A percentile compares a stretch with the other conserved stretches of the same genome.
Evolutionary conservation across 495 filamentous ascomycete species (phyloP).

Genomic region (Friedmanniomyces simplex): DNA sequence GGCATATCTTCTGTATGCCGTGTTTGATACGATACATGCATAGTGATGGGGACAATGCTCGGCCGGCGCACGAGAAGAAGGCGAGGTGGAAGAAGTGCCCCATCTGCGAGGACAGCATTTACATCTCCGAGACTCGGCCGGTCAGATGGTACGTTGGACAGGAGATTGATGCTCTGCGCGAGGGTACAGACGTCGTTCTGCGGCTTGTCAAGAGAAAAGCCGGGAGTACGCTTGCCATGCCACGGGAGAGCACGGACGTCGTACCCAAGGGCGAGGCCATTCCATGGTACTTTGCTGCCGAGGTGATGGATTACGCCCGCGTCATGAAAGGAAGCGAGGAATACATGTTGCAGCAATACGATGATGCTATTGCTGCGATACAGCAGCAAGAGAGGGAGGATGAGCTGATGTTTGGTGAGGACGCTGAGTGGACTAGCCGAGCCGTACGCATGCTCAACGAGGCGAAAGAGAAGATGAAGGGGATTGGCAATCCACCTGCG

Average conservation of each 20-base stretch:
- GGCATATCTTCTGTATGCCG: slow-evolving; percentile 92
- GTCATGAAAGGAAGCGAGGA: slow-evolving; percentile 89
- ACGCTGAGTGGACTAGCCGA: slow-evolving; percentile 76
- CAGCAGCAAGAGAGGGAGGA: slow-evolving; percentile 72
- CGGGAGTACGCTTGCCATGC: slow-evolving; percentile 75
- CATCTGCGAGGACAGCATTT: slow-evolving; percentile 86
- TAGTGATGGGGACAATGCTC: slow-evolving; percentile 55
- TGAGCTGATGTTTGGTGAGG: slow-evolving; percentile 86
- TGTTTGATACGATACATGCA: slow-evolving; percentile 96
- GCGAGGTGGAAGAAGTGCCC: slow-evolving; percentile 90
- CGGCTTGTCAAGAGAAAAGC: slow-evolving; percentile 69
- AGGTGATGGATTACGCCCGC: slow-evolving; percentile 87
- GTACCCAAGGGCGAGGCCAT: slow-evolving; percentile 59
- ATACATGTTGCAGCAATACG: slow-evolving; percentile 74
- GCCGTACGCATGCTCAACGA: slow-evolving; percentile 61
- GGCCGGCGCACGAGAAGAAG: slow-evolving; percentile 50
- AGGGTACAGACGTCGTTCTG: slow-evolving; percentile 82
- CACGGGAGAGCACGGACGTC: slow-evolving; percentile 68
- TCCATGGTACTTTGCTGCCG: slow-evolving; percentile 89
- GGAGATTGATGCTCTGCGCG: slow-evolving; percentile 64
- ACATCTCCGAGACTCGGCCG: slow-evolving; percentile 75
- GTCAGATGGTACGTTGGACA: slow-evolving; percentile 88
- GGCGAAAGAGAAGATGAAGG: slow-evolving; percentile 59
- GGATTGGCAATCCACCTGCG: slow-evolving; percentile 60
- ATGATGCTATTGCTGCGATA: slow-evolving; percentile 65